phyloP scores from a whole-genome alignment of 306 rosid species.

The Urtica urens region DNA sequence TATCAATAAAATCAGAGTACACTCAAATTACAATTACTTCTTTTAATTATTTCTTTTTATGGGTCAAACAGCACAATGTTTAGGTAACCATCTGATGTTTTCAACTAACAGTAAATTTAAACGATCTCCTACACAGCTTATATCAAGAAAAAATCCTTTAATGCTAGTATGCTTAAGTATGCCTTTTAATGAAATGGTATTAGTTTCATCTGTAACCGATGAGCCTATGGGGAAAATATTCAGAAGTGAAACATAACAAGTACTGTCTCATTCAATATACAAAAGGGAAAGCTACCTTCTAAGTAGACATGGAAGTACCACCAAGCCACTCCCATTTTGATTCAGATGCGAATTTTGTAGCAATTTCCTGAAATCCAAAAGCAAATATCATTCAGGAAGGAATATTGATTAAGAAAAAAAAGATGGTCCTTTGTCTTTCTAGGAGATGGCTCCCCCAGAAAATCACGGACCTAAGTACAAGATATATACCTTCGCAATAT shows the following conservation, averaged over 20 bases:
- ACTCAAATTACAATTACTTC: too few species aligned
- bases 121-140: neutral
- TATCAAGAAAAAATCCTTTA: neutral
- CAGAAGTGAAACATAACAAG: too few species aligned
- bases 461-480: neutral
- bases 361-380: constrained; percentile 54
- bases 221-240: too few species aligned
- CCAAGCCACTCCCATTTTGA: constrained; percentile 98
- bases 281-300: constrained; percentile 44
- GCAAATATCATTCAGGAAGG: constrained; percentile 10
- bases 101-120: neutral
- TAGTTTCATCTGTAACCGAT: too few species aligned
- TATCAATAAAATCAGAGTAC: too few species aligned
- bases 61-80: constrained; percentile 1
- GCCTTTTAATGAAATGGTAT: too few species aligned
- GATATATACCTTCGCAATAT: constrained; percentile 74
- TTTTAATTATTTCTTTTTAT: too few species aligned
- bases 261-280: neutral
- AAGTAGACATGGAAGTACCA: constrained; percentile 79
- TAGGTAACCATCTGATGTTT: neutral
- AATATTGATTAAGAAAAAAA: neutral
- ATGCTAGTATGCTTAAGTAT: neutral
- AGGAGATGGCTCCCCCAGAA: neutral
- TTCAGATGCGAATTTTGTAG: constrained; percentile 60
- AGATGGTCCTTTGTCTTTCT: neutral